Evolutionary conservation across 257 asterid species (phyloP).

Genomic region (Scutellaria barbata): DNA sequence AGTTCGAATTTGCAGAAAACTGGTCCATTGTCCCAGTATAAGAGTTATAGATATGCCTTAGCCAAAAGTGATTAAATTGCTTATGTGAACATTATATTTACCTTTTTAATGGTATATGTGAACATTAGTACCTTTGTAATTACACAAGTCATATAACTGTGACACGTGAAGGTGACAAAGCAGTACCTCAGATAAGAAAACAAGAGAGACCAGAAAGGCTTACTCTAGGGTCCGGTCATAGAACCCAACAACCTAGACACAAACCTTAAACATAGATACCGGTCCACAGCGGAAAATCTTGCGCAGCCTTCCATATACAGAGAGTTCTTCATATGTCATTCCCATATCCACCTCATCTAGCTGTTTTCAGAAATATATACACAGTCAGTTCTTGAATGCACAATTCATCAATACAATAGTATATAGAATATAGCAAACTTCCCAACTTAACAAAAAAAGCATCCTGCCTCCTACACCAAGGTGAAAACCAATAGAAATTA

Average conservation of each 20-base stretch:
- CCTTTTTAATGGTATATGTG: background rate
- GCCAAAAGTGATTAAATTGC: too few species aligned
- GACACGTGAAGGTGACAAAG: background rate
- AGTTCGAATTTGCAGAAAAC: background rate
- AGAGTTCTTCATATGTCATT: constrained; percentile 93
- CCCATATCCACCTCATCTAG: constrained; percentile 99
- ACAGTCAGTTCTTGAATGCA: constrained; percentile 29
- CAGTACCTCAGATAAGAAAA: too few species aligned
- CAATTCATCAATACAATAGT: background rate
- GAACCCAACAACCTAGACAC: constrained; percentile 18
- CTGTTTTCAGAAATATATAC: constrained; percentile 48
- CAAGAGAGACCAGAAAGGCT: background rate
- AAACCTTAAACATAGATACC: constrained; percentile 94
- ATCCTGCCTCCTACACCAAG: constrained; percentile 2
- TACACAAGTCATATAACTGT: too few species aligned
- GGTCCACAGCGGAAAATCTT: constrained; percentile 96
- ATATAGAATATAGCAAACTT: constrained; percentile 10
- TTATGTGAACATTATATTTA: constrained; percentile 3
- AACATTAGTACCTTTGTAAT: too few species aligned
- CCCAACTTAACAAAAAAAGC: background rate
- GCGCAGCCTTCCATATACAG: constrained; percentile 89
- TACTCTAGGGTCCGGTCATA: background rate
- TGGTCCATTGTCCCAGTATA: background rate
- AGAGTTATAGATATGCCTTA: background rate
- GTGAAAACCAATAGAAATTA: background rate